Evolutionary conservation across 305 asterid genomes (phyloP).

Genomic region (Fraxinus paxiana): DNA sequence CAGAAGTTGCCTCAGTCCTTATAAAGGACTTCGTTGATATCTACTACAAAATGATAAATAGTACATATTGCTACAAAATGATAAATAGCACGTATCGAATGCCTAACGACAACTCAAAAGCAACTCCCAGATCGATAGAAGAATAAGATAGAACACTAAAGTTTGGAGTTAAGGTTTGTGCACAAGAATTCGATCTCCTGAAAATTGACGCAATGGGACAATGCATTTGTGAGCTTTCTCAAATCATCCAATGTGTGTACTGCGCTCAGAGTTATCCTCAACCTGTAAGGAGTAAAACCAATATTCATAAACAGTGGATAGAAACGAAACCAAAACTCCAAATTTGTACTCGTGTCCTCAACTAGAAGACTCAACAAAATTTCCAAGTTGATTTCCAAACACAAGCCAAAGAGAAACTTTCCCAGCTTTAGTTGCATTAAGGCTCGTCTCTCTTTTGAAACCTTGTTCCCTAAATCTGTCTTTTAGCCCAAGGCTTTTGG

Average conservation of each 20-base stretch:
- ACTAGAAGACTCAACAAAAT: neutral
- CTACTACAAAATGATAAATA: neutral
- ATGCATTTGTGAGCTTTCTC: conserved; percentile 60
- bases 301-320: neutral
- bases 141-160: conserved; percentile 31
- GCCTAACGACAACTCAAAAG: neutral
- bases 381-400: neutral
- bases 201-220: conserved; percentile 63
- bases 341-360: neutral
- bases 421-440: neutral
- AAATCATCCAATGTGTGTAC: conserved; percentile 79
- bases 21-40: too few relatives aligned
- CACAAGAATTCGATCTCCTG: conserved; percentile 33
- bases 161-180: conserved; percentile 44
- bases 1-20: neutral
- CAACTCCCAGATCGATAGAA: neutral
- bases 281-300: conserved; percentile 38
- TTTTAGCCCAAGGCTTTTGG: neutral
- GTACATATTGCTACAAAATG: neutral
- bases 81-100: neutral
- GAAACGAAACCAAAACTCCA: neutral
- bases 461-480: neutral
- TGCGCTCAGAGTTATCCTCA: conserved; percentile 83
- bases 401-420: neutral
- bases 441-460: neutral